phyloP scores from a whole-genome alignment of 306 rosid genomes.

The Fagus crenata region DNA sequence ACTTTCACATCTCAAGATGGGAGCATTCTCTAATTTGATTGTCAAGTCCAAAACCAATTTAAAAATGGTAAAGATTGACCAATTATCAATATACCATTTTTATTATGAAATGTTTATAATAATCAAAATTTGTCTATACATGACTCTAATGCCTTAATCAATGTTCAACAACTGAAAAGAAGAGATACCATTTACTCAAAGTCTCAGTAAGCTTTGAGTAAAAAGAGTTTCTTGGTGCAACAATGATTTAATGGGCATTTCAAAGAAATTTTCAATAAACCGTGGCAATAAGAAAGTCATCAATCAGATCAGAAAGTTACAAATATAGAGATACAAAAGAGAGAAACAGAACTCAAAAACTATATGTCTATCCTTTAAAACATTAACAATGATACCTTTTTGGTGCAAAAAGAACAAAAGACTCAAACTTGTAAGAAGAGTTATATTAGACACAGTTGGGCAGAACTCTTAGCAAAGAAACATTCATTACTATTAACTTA shows the following conservation, averaged over 20 bases:
- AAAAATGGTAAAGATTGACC: neutral
- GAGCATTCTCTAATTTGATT: neutral
- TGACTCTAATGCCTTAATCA: too few species aligned
- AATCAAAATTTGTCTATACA: too few species aligned
- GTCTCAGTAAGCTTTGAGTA: neutral
- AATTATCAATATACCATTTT: neutral
- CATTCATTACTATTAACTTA: neutral
- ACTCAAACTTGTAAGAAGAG: neutral
- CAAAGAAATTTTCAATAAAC: neutral
- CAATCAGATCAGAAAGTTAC: conserved; percentile 10
- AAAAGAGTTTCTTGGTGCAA: neutral
- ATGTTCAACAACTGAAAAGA: too few species aligned
- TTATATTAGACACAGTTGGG: neutral
- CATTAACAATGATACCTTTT: too few species aligned
- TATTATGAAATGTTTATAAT: neutral
- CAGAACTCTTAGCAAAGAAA: neutral
- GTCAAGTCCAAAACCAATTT: neutral
- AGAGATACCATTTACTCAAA: too few species aligned
- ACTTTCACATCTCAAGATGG: neutral
- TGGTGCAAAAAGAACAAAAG: neutral
- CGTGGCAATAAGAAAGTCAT: neutral
- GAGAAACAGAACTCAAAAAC: conserved; percentile 4
- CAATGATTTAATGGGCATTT: neutral
- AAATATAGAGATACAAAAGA: neutral
- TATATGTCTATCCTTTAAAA: neutral